phyloP scores from a whole-genome alignment of 352 stramenopile genomes.

The Pythium myriotylum region DNA sequence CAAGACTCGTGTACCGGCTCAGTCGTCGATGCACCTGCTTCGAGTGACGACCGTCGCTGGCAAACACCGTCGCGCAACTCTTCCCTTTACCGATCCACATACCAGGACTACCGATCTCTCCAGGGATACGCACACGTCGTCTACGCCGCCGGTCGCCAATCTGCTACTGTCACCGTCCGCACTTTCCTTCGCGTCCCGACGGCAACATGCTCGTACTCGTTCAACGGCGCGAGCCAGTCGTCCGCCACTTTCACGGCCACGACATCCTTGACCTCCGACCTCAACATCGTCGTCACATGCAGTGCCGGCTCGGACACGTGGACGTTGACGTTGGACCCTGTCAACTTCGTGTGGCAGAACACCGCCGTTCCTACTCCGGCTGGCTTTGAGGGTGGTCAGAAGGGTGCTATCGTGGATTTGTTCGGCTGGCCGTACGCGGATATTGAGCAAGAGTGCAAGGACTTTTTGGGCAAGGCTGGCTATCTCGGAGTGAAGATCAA shows the following conservation, averaged over 20 bases:
- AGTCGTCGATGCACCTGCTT: constrained; percentile 8
- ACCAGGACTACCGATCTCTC: too few relatives aligned
- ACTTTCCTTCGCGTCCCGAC: constrained; percentile 31
- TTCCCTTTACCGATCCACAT: too few relatives aligned
- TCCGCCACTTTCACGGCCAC: constrained; percentile 29
- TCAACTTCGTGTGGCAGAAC: constrained; percentile 70
- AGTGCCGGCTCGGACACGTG: constrained; percentile 17
- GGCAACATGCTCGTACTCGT: constrained; percentile 38
- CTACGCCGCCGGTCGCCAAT: constrained; percentile 34
- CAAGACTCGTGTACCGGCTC: constrained; percentile 6
- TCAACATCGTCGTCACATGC: constrained; percentile 38
- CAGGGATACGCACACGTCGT: too few relatives aligned
- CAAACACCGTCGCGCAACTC: too few relatives aligned
- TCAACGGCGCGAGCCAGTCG: constrained; percentile 33
- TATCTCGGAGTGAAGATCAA: constrained; percentile 76
- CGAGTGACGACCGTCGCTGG: constrained; percentile 38
- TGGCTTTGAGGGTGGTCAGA: constrained; percentile 48
- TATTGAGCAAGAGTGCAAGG: constrained; percentile 56
- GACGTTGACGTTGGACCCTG: constrained; percentile 49
- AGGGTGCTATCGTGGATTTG: constrained; percentile 63
- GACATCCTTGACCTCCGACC: constrained; percentile 29
- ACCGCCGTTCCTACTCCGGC: constrained; percentile 35
- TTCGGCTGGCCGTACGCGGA: constrained; percentile 69
- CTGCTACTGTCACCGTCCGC: constrained; percentile 41
- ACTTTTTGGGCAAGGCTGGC: constrained; percentile 61